A percentile compares a stretch with the other conserved stretches of the same genome.
phyloP scores from a whole-genome alignment of 2,329 filamentous ascomycete species.

The Parascedosporium putredinis region DNA sequence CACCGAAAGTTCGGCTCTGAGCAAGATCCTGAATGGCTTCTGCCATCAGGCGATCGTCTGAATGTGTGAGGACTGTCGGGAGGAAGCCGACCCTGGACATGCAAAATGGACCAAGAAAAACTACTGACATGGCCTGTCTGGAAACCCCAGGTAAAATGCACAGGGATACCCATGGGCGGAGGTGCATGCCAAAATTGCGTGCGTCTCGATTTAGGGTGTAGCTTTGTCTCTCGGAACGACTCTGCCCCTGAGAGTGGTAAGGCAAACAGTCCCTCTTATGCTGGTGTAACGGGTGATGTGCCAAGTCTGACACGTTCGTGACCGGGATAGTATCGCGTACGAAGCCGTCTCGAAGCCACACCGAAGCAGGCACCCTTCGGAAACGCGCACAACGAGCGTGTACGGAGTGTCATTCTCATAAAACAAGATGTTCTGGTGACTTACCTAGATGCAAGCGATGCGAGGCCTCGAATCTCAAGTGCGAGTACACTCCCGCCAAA shows the following conservation, averaged over 20 bases:
- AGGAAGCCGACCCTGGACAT: no score
- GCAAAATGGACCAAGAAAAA: no score
- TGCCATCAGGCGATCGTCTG: no score
- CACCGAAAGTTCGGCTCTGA: no score
- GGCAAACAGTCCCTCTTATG: background rate
- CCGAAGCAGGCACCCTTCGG: slow-evolving; percentile 29
- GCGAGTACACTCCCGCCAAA: slow-evolving; percentile 29
- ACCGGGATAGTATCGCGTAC: slow-evolving; percentile 20
- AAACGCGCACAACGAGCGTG: slow-evolving; percentile 33
- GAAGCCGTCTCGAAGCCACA: slow-evolving; percentile 28
- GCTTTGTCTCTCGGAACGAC: slow-evolving; percentile 17
- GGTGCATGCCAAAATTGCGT: slow-evolving; percentile 26
- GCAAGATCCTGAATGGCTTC: no score
- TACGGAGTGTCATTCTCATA: slow-evolving; percentile 29
- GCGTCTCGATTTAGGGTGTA: slow-evolving; percentile 25
- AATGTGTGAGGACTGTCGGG: no score
- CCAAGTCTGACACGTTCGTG: no score
- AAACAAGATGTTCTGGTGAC: slow-evolving; percentile 33
- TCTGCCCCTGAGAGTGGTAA: slow-evolving; percentile 3
- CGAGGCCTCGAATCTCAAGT: slow-evolving; percentile 21
- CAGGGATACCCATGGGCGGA: slow-evolving; percentile 24
- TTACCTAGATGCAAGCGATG: slow-evolving; percentile 29
- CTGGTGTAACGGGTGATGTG: background rate
- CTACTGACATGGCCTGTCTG: no score
- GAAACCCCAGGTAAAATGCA: slow-evolving; percentile 31